Evolutionary conservation across 495 filamentous ascomycete species (phyloP), one percentile per base, ranked within the genome.

Genomic region (Daldinia grandis): DNA sequence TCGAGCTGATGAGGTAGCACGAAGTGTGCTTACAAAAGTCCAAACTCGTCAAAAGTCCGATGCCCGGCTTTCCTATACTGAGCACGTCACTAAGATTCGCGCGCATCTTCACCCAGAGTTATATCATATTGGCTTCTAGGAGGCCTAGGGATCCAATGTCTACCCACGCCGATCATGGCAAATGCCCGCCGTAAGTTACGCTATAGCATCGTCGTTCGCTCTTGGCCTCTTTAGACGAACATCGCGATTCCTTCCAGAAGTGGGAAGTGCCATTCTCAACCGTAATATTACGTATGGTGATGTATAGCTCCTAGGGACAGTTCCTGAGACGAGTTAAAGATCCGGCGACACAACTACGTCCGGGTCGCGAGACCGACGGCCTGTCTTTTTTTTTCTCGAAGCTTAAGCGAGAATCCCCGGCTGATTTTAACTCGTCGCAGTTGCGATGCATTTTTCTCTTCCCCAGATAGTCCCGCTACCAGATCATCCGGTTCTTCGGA

Each of bases 281-380:
- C 25, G 58, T 67, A 57, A 70, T 67, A 74, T 69, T 66, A 64
- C 66, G 71, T 74, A 70, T 63, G 63, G 62, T 64, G 62, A 70
- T 66, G 70, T 62, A 66, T 73, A 57, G 27, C 15, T 28, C 50
- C 33, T 42, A 12, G 53, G 61, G 64, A 38, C 15, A 30, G 56
- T 33, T 66, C 54, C 62, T 67, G 58, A 70, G 66, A 66, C 58
- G 50, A 66, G 71, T 27, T 35, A 63, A 59, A 66, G 14, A 47
- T 49, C 62, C 71, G 71, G 71, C 62, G 19, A 74, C 71, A 74
- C 40, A 74, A 70, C 47, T 66, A 74, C 66, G 62, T 63, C 71
- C 71, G 71, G 51, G 64, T 35, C 37, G 62, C 57, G 58, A 56
- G 17, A 30, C 53, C 53, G 17, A 35, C 15, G 28, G 17, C 24